Conservation (phyloP, 176 grass and related monocot genomes). For the Saccharum spontaneum region DNA sequence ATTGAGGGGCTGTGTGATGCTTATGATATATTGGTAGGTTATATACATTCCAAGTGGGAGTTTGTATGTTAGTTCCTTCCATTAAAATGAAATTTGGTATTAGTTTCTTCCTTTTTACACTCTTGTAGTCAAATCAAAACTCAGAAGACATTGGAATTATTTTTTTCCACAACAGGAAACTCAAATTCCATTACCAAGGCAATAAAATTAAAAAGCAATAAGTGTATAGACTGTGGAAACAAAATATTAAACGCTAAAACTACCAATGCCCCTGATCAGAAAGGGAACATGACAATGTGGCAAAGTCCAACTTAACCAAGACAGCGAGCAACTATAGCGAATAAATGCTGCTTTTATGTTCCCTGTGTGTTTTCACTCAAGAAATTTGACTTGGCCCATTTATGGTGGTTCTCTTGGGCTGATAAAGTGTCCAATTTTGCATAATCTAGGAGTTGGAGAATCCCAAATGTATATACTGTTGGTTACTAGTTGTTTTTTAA, state of each 20-base stretch:
- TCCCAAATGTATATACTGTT: background rate
- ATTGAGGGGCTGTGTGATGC: background rate
- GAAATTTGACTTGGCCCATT: background rate
- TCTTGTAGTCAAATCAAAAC: background rate
- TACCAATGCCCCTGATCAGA: background rate
- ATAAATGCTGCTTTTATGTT: background rate
- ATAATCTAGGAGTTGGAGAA: background rate
- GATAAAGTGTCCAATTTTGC: background rate
- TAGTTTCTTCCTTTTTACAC: background rate
- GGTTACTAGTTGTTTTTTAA: background rate
- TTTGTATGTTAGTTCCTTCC: background rate
- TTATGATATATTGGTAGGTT: background rate
- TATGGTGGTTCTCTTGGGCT: background rate
- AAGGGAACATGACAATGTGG: background rate
- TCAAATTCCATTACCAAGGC: background rate
- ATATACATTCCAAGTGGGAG: background rate
- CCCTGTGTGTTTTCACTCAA: background rate
- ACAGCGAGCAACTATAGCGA: background rate
- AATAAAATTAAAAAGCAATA: background rate
- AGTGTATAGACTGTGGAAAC: background rate
- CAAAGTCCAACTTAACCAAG: background rate
- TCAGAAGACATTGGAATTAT: background rate
- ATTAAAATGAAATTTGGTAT: background rate
- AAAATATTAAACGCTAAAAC: background rate
- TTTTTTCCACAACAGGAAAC: background rate